phyloP scores from a whole-genome alignment of 148 eudicot species.

The Rhododendron molle region DNA sequence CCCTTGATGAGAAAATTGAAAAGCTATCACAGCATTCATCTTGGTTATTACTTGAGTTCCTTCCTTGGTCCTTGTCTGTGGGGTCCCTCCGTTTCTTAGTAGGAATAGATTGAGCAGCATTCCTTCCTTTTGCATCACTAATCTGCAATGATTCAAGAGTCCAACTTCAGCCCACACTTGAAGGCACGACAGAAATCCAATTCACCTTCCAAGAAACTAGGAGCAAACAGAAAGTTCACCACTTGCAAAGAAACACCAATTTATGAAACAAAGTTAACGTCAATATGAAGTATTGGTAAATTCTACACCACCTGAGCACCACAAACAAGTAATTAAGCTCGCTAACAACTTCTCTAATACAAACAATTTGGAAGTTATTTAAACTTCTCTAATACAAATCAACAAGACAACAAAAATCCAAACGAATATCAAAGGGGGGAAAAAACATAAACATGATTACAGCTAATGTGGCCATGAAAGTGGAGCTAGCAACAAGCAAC shows the following conservation, averaged over 20 bases:
- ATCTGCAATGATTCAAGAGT: slow-evolving; percentile 27
- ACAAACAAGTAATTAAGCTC: not conserved
- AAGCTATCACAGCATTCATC: slow-evolving; percentile 39
- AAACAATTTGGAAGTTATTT: not conserved
- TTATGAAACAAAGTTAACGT: not conserved
- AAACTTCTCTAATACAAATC: not conserved
- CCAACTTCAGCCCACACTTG: slow-evolving; percentile 7
- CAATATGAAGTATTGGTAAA: not conserved
- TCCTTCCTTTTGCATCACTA: slow-evolving; percentile 42
- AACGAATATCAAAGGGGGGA: not conserved
- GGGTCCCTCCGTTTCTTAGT: slow-evolving; percentile 47
- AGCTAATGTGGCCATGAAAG: not conserved
- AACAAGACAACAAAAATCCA: not conserved
- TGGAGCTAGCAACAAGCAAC: not conserved
- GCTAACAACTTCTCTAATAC: not conserved
- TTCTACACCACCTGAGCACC: not conserved
- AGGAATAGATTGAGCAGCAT: slow-evolving; percentile 54
- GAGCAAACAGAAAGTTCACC: not conserved
- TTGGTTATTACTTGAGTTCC: slow-evolving; percentile 29
- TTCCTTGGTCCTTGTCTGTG: slow-evolving; percentile 42
- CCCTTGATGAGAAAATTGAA: slow-evolving; percentile 41
- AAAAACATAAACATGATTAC: not conserved
- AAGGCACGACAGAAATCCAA: not conserved
- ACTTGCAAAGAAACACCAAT: not conserved
- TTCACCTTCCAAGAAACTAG: not conserved